phyloP scores from a whole-genome alignment of 495 filamentous ascomycete species.

The Xylaria venustula region DNA sequence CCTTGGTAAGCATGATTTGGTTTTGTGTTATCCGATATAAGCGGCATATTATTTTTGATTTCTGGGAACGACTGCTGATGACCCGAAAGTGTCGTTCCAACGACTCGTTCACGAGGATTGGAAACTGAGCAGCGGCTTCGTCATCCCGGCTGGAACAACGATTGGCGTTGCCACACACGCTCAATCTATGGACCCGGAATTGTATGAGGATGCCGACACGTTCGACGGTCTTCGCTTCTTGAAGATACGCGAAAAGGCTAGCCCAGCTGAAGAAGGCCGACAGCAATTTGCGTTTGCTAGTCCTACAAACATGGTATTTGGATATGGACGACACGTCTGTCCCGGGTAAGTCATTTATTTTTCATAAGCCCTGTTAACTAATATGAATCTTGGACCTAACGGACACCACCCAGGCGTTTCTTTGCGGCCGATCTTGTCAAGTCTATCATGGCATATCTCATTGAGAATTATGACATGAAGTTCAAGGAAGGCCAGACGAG shows the following conservation, averaged over 20 bases:
- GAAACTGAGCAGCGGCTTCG: slow-evolving; percentile 38
- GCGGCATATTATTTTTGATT: background rate
- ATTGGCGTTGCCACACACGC: slow-evolving; percentile 26
- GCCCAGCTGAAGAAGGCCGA: slow-evolving; percentile 19
- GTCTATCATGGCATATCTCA: background rate
- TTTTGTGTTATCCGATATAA: too few relatives aligned
- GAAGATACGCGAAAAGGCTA: slow-evolving; percentile 38
- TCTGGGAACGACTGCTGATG: background rate
- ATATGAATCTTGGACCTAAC: too few relatives aligned
- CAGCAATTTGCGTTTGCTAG: slow-evolving; percentile 36
- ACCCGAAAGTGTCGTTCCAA: slow-evolving; percentile 29
- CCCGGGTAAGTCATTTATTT: slow-evolving; percentile 37
- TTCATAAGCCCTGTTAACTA: too few relatives aligned
- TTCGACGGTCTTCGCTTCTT: slow-evolving; percentile 54
- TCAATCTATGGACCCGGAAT: slow-evolving; percentile 23
- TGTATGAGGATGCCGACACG: slow-evolving; percentile 29
- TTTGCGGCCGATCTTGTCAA: background rate
- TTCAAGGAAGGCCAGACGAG: background rate
- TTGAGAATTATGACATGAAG: background rate
- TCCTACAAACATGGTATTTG: slow-evolving; percentile 42
- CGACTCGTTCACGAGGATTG: slow-evolving; percentile 29
- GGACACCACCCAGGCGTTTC: background rate
- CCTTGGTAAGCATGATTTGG: slow-evolving; percentile 35
- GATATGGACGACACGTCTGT: slow-evolving; percentile 48
- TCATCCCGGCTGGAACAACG: slow-evolving; percentile 31